Percentiles rank a stretch among this genome's conserved stretches.
Conservation (phyloP, 2,329 filamentous ascomycete genomes). For the Ophiostoma montium region DNA sequence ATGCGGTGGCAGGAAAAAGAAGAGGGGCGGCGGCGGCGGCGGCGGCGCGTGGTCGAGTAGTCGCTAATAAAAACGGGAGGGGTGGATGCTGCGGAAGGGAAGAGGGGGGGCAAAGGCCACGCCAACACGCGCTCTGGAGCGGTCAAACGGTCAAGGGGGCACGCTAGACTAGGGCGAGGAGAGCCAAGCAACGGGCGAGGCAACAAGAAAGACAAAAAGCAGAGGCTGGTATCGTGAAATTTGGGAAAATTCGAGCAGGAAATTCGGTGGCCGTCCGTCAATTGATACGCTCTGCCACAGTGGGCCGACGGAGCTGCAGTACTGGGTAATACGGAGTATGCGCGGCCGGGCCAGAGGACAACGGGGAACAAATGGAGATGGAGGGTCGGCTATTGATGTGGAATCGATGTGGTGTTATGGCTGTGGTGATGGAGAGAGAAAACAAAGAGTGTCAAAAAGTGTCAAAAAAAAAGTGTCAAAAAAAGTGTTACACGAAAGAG, state of each 20-base stretch:
- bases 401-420: too few relatives aligned
- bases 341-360: too few relatives aligned
- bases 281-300: too few relatives aligned
- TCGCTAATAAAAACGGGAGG: conserved; percentile 1
- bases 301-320: too few relatives aligned
- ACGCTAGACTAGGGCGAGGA: not conserved
- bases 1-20: not conserved
- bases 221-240: too few relatives aligned
- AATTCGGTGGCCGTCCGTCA: too few relatives aligned
- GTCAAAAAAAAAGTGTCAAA: not conserved
- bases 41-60: conserved; percentile 3
- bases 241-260: too few relatives aligned
- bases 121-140: conserved; percentile 7
- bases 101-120: conserved; percentile 3
- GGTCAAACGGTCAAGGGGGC: conserved; percentile 2
- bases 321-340: too few relatives aligned
- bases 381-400: too few relatives aligned
- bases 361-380: too few relatives aligned
- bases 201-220: too few relatives aligned
- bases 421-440: too few relatives aligned
- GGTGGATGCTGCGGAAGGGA: conserved; percentile 2
- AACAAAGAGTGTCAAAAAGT: not conserved
- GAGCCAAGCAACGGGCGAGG: not conserved
- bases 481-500: not conserved
- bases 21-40: not conserved